These are phyloP conservation scores for Anthoceros angustus DNA, from an alignment of 225 moss, liverwort and hornwort genomes.

Conservation along the genomic window DNA sequence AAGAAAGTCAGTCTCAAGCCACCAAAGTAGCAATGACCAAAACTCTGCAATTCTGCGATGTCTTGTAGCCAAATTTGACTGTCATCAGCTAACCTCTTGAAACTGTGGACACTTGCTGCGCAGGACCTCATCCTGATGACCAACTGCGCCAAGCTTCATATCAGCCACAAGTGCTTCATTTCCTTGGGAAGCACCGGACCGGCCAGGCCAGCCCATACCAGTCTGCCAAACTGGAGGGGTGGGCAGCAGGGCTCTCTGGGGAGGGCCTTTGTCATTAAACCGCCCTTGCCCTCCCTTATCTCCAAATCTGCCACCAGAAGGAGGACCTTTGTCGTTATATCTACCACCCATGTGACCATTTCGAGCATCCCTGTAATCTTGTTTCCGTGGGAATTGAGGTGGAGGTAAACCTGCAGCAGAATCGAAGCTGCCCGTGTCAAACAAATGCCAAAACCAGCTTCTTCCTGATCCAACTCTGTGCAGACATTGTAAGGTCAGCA, in stretches of 20 bases:
- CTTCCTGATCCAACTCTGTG: not conserved
- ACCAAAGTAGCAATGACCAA: not conserved
- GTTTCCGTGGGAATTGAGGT: slow-evolving; percentile 47
- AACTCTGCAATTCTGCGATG: not conserved
- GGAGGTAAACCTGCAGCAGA: slow-evolving; percentile 29
- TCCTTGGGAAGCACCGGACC: slow-evolving; percentile 15
- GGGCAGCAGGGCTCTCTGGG: not conserved
- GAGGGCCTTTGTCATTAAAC: not conserved
- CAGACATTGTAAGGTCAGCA: slow-evolving; percentile 20
- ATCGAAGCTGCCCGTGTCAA: slow-evolving; percentile 5
- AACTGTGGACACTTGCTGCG: slow-evolving; percentile 76
- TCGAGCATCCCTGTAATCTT: slow-evolving; percentile 70
- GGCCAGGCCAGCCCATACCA: slow-evolving; percentile 14
- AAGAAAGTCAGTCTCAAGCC: slow-evolving; percentile 1
- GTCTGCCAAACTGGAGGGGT: not conserved
- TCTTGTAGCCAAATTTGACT: not conserved
- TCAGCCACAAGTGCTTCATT: slow-evolving; percentile 65
- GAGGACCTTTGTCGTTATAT: slow-evolving; percentile 19
- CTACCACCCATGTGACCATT: slow-evolving; percentile 19
- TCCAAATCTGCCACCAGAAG: slow-evolving; percentile 12
- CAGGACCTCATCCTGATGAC: slow-evolving; percentile 79
- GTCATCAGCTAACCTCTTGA: slow-evolving; percentile 39
- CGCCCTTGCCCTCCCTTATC: not conserved
- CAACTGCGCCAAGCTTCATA: slow-evolving; percentile 80
- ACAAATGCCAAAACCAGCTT: slow-evolving; percentile 5